Conservation (phyloP, 176 grass and related monocot genomes). For the Eleusine indica region DNA sequence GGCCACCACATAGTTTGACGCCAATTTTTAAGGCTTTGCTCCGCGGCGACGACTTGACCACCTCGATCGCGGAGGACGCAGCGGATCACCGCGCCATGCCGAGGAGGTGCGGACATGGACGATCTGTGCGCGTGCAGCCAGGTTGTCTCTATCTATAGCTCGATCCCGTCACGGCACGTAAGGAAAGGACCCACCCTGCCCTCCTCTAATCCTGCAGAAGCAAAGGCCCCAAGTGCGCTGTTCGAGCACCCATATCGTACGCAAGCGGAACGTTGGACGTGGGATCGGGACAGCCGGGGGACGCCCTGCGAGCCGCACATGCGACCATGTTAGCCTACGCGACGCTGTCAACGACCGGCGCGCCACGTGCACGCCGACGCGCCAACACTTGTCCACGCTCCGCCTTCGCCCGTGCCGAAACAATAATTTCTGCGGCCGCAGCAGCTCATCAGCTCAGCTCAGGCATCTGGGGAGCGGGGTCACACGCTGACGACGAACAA, state of each 20-base stretch:
- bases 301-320: constrained; percentile 1
- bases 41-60: constrained; percentile 7
- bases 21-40: not conserved
- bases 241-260: not conserved
- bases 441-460: not conserved
- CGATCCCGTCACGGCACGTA: not conserved
- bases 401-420: not conserved
- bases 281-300: not conserved
- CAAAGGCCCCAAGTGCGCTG: not conserved
- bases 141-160: not conserved
- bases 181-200: not conserved
- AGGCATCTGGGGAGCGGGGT: too few species aligned
- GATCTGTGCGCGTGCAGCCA: not conserved
- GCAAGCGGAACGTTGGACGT: not conserved
- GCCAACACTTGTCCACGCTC: constrained; percentile 12
- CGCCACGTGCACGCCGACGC: constrained; percentile 28
- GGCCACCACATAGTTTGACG: not conserved
- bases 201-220: not conserved
- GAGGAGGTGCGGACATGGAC: not conserved
- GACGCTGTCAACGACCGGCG: constrained; percentile 4
- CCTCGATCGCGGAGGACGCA: not conserved
- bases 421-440: not conserved
- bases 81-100: not conserved
- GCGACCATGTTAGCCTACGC: constrained; percentile 32
- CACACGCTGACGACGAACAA: not conserved